These are phyloP conservation scores for Podospora didyma DNA, from an alignment of 495 filamentous ascomycete genomes.

Conservation along the genomic window DNA sequence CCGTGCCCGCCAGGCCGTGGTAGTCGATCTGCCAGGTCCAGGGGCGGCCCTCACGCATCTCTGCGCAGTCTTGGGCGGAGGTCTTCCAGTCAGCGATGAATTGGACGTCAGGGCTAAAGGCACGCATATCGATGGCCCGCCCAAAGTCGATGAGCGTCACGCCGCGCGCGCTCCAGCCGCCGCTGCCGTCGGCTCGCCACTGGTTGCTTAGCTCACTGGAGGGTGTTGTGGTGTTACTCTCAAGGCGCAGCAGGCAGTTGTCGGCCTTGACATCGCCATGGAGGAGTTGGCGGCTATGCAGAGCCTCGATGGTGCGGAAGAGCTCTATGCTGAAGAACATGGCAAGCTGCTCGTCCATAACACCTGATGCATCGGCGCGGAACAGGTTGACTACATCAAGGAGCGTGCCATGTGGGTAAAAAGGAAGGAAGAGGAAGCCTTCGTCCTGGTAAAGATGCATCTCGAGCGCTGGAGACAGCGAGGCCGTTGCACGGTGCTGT, in stretches of 20 bases:
- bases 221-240: conserved; percentile 30
- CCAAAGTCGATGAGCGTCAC: conserved; percentile 91
- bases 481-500: conserved; percentile 62
- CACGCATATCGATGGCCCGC: conserved; percentile 86
- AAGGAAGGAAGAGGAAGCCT: conserved; percentile 79
- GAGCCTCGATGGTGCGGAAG: conserved; percentile 79
- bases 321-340: conserved; percentile 97
- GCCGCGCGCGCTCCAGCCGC: conserved; percentile 79
- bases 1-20: conserved; percentile 79
- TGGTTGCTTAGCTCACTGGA: conserved; percentile 32
- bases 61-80: conserved; percentile 76
- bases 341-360: conserved; percentile 80
- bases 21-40: conserved; percentile 98
- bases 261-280: conserved; percentile 96
- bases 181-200: conserved; percentile 66
- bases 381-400: conserved; percentile 89
- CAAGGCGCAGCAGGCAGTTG: conserved; percentile 85
- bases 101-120: conserved; percentile 69
- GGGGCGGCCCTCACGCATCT: conserved; percentile 85
- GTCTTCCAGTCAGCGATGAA: conserved; percentile 97
- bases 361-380: conserved; percentile 61
- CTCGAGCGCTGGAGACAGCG: conserved; percentile 76
- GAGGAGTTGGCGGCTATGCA: conserved; percentile 74
- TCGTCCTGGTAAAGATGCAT: conserved; percentile 86
- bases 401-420: conserved; percentile 83